Evolutionary conservation across 2,329 filamentous ascomycete genomes (phyloP).

Genomic region (Ophiosphaerella herpotricha): DNA sequence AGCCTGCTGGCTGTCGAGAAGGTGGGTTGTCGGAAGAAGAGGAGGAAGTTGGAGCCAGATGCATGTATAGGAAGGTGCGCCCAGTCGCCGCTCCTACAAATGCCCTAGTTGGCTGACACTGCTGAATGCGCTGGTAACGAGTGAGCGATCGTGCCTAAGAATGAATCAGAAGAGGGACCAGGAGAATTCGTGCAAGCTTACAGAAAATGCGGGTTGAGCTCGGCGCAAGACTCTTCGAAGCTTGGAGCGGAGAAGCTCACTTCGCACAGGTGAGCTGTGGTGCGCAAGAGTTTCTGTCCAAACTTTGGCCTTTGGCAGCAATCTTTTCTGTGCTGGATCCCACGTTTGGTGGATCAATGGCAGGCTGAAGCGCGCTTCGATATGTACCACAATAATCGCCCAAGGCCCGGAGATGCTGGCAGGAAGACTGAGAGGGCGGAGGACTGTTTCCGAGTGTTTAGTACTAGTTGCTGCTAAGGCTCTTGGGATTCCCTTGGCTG

Average conservation of each 20-base stretch:
- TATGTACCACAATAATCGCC: background rate
- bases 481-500: slow-evolving; percentile 3
- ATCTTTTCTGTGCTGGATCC: no score
- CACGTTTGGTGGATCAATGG: no score
- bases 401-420: background rate
- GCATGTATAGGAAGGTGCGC: slow-evolving; percentile 55
- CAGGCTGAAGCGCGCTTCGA: slow-evolving; percentile 9
- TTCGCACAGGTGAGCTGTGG: slow-evolving; percentile 6
- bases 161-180: slow-evolving; percentile 12
- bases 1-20: slow-evolving; percentile 25
- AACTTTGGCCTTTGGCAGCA: background rate
- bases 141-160: slow-evolving; percentile 11
- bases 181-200: slow-evolving; percentile 18
- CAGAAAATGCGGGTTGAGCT: slow-evolving; percentile 15
- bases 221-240: slow-evolving; percentile 19
- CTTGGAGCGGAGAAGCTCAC: slow-evolving; percentile 20
- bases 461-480: background rate
- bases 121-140: slow-evolving; percentile 1
- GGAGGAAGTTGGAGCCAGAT: slow-evolving; percentile 31
- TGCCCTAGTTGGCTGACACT: slow-evolving; percentile 21
- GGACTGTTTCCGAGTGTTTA: slow-evolving; percentile 1
- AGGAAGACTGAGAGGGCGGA: background rate
- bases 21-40: slow-evolving; percentile 21
- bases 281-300: background rate
- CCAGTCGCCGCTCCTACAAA: slow-evolving; percentile 54